phyloP scores from a whole-genome alignment of 139 green algal genomes.

The Picochlorum costavermella region DNA sequence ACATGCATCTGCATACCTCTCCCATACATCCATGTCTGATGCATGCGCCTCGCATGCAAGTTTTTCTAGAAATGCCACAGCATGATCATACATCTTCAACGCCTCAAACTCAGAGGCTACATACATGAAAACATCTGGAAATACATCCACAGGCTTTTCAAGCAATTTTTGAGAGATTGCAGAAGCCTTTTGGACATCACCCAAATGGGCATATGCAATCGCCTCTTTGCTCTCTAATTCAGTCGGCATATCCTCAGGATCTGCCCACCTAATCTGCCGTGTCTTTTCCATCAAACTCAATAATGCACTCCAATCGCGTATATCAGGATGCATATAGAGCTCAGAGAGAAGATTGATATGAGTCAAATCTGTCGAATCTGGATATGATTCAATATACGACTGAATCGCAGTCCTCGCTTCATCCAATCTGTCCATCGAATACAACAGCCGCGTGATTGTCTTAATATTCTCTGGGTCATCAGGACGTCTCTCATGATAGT shows the following conservation, averaged over 20 bases:
- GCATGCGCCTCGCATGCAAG: constrained; percentile 26
- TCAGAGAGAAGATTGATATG: constrained; percentile 84
- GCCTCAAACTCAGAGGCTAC: constrained; percentile 39
- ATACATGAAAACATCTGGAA: constrained; percentile 53
- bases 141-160: constrained; percentile 36
- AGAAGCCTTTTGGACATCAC: constrained; percentile 28
- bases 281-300: constrained; percentile 47
- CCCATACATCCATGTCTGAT: constrained; percentile 40
- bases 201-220: constrained; percentile 46
- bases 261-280: constrained; percentile 19
- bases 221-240: constrained; percentile 54
- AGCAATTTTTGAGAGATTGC: constrained; percentile 22
- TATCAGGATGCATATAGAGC: constrained; percentile 52
- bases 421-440: constrained; percentile 35
- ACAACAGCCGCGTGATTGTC: constrained; percentile 59
- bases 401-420: constrained; percentile 44
- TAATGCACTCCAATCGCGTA: constrained; percentile 26
- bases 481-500: constrained; percentile 21
- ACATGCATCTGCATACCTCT: constrained; percentile 37
- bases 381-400: constrained; percentile 35
- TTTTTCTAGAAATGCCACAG: constrained; percentile 32
- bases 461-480: constrained; percentile 51
- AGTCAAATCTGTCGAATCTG: constrained; percentile 52
- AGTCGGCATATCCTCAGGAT: constrained; percentile 42
- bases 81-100: constrained; percentile 29